Evolutionary conservation across 139 green algal genomes (phyloP), one percentile per base, ranked within the genome.

Genomic region (Mychonastes homosphaera): DNA sequence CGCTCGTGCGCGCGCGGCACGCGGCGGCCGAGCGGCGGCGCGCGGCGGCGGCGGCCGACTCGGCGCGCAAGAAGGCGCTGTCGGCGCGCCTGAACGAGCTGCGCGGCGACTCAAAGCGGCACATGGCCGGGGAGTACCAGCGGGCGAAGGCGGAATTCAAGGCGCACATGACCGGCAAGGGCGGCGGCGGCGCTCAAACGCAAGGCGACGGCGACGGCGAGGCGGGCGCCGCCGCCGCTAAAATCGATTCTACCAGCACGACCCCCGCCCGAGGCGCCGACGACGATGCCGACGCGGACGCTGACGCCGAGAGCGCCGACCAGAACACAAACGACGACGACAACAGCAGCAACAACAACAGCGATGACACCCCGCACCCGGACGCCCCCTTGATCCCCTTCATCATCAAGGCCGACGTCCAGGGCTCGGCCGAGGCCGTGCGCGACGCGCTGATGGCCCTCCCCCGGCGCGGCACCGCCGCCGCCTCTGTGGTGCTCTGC

Each of bases 341-440:
- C n/a, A n/a, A n/a, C 53, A 50, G 53, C 59, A 62, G 34, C 55
- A 55, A 46, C 54, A 45, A 55, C 38, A 39, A n/a, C n/a, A n/a
- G n/a, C n/a, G 60, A 19, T 53, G 41, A 33, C 41, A 51, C 36
- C 19, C 16, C 12, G 32, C 40, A 28, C 1, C 29, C 63, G 10
- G 48, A 64, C 21, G 62, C 44, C 15, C 62, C 53, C 6, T 41
- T 46, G 44, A 27, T 75, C 29, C 48, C 49, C 2, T 24, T 95
- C 23, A 50, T 95, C 33, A 60, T 95, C 43, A 94, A 95, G 70
- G 85, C 82, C 5, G 87, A 95, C 52, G 85, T 92, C 26, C 75
- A 91, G 58, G 81, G 79, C 2, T 82, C 71, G 23, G 76, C 58
- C 5, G 79, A 88, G 62, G 81, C 80, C 24, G 71, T 86, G 0